Evolutionary conservation across 176 grass and related monocot species (phyloP).

Genomic region (Puya raimondii): DNA sequence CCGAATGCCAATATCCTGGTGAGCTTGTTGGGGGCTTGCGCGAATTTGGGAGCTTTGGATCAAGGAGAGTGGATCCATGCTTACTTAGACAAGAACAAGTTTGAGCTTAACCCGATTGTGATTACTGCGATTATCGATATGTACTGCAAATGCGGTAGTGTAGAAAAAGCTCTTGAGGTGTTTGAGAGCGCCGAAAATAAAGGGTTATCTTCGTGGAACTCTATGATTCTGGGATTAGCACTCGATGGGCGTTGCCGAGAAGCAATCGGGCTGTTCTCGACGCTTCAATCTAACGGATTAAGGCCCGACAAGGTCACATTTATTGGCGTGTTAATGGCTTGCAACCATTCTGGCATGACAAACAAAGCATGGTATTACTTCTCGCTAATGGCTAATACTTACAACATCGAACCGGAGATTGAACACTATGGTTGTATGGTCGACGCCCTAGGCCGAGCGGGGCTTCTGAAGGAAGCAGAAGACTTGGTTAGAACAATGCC

Average conservation of each 20-base stretch:
- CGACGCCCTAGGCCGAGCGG: conserved; percentile 42
- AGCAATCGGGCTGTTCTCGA: conserved; percentile 32
- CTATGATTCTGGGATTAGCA: conserved; percentile 56
- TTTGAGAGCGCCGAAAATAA: conserved; percentile 22
- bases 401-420: conserved; percentile 34
- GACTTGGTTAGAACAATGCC: conserved; percentile 45
- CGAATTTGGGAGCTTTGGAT: conserved; percentile 42
- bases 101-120: conserved; percentile 39
- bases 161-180: conserved; percentile 36
- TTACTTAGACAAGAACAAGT: conserved; percentile 32
- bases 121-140: conserved; percentile 56
- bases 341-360: conserved; percentile 43
- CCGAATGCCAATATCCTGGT: conserved; percentile 55
- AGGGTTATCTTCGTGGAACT: conserved; percentile 59
- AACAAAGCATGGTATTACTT: conserved; percentile 42
- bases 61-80: conserved; percentile 58
- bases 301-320: conserved; percentile 57
- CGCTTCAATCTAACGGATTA: conserved; percentile 20
- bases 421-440: conserved; percentile 73
- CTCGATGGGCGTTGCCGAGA: conserved; percentile 35
- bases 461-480: conserved; percentile 50
- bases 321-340: conserved; percentile 44
- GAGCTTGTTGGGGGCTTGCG: conserved; percentile 53
- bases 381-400: conserved; percentile 27
- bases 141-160: conserved; percentile 60